Evolutionary conservation across 1,284 basidiomycete genomes (phyloP), one percentile per base, ranked within the genome.

Genomic region (Puccinia polysora): DNA sequence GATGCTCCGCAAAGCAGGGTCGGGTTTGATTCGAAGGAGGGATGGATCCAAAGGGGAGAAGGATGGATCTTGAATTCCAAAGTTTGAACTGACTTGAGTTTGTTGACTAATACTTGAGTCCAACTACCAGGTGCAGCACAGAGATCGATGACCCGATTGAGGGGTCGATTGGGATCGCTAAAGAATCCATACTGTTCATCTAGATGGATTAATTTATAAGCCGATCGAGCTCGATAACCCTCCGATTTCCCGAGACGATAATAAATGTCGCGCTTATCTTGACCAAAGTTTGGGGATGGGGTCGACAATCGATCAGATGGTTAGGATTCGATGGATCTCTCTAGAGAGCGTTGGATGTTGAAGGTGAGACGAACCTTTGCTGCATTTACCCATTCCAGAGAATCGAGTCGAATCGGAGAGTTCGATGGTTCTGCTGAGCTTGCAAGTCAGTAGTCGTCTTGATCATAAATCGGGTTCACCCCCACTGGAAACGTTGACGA

Each of bases 211-310:
- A 82, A 78, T 77, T 85, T 85, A 79, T 83, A 85, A 0, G 84
- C 84, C 14, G 84, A 85, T 10, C 84, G 79, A 1, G 84, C 84
- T 58, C 84, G 80, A 75, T 84, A 85, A 4, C 82, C 82, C 78
- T 81, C 81, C 10, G 78, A 77, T 74, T 81, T 81, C 3, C 78
- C 79, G 36, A 81, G 79, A 18, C 84, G 80, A 74, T 84, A 84
- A 77, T 82, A 84, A 67, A 84, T 81, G 75, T 84, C 84, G 14
- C 84, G 79, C 74, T 83, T 81, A 76, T 84, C 82, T 64, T n/a
- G n/a, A n/a, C n/a, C n/a, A n/a, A n/a, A n/a, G n/a, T n/a, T n/a
- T n/a, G n/a, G n/a, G n/a, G n/a, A n/a, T n/a, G n/a, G n/a, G n/a
- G 5, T 25, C 23, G 20, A 28, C 5, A 30, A 2, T 18, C 25